Base-by-base conservation (phyloP, 2,329 filamentous ascomycete genomes). In the Huntiella savannae region DNA sequence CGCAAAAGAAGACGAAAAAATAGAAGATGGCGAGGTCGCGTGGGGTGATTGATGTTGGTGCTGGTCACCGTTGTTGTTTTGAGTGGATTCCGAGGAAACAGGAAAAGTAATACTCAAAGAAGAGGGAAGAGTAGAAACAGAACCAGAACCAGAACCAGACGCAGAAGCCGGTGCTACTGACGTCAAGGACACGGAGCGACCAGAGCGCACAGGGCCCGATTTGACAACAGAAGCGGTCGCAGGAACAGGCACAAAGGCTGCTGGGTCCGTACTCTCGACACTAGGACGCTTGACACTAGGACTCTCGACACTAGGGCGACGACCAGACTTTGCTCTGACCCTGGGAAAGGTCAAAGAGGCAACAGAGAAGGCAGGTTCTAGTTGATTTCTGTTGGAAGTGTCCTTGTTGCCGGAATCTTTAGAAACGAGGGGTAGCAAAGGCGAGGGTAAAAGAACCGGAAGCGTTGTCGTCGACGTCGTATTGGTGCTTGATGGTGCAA, bases 151-250 rank as follows among this genome's bases (percentile, higher is more conserved):
- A n/a, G 36, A 19, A 39, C n/a, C 16, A 39, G 37, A 10, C 13
- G 19, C 22, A 28, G 34, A 38, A 19, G 40, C 13, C 11, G 28
- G 28, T 13, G 22, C n/a, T 40, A 19, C 45, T 46, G 45, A 39
- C 12, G 44, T 44, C 33, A 42, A 19, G 32, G 44, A 44, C 43
- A 43, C 48, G 34, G 46, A 45, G 35, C 41, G 40, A 28, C 48
- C 48, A 46, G 48, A 46, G 43, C 48, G 43, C 34, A 16, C 35
- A 33, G 38, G 35, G 28, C 12, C 12, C 34, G 37, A 10, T n/a
- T 17, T 17, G 7, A 39, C 16, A 45, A 19, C 15, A 28, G 35
- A 19, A 33, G 16, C 35, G 22, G 37, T 22, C 12, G 34, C 19
- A 28, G 43, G 12, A 37, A 34, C 17, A 16, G 40, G 28, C 8